Conservation (phyloP, 1,284 basidiomycete species). For the Cryptococcus depauperatus region DNA sequence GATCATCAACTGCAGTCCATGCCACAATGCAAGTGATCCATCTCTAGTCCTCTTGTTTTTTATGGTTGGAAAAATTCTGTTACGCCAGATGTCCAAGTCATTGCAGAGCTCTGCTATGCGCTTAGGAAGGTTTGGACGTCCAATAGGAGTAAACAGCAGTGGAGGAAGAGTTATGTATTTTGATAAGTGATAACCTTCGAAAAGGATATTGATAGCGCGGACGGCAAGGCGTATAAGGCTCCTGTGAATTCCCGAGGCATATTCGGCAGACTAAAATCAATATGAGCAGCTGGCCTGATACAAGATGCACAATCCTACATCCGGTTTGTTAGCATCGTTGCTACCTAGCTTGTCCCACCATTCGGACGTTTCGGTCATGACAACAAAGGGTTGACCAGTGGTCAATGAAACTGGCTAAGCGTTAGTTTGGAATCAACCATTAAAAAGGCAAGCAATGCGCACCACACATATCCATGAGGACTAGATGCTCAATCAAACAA, state of each 20-base stretch:
- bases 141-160: neutral
- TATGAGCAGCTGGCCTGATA: neutral
- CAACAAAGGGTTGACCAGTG: constrained; percentile 16
- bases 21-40: constrained; percentile 32
- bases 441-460: neutral
- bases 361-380: constrained; percentile 18
- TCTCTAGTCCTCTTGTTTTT: constrained; percentile 22
- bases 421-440: neutral
- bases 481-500: constrained; percentile 28
- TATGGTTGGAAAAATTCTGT: constrained; percentile 1
- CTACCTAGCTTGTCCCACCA: constrained; percentile 28
- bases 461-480: constrained; percentile 27
- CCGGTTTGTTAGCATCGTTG: constrained; percentile 5
- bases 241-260: constrained; percentile 25
- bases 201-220: constrained; percentile 6
- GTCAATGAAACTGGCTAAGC: constrained; percentile 14
- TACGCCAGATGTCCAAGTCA: constrained; percentile 8
- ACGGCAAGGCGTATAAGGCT: constrained; percentile 17
- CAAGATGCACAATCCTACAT: constrained; percentile 4
- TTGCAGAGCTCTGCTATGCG: constrained; percentile 6
- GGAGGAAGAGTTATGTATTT: constrained; percentile 2
- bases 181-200: constrained; percentile 3
- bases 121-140: neutral
- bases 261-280: constrained; percentile 21
- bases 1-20: constrained; percentile 29